Percentiles rank a stretch among this genome's conserved stretches.
Evolutionary conservation across 2,329 filamentous ascomycete genomes (phyloP).

Genomic region (Venturia carpophila): DNA sequence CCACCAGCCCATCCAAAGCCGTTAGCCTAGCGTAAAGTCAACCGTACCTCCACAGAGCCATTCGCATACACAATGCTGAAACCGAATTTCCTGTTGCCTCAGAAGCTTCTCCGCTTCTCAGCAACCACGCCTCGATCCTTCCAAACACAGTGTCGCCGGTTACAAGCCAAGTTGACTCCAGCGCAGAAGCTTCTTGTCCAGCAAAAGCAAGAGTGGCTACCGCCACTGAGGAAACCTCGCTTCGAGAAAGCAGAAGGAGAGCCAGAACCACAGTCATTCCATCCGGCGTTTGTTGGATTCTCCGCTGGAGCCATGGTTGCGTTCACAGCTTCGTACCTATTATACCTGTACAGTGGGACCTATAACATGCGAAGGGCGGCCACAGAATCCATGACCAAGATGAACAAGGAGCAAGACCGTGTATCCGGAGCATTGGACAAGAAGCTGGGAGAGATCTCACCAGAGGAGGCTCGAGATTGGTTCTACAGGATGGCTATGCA

Average conservation of each 20-base stretch:
- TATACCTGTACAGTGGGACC: slow-evolving; percentile 18
- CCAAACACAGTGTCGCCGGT: slow-evolving; percentile 12
- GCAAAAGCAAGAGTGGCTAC: not conserved
- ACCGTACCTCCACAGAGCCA: not conserved
- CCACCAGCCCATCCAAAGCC: not conserved
- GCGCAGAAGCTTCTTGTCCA: slow-evolving; percentile 6
- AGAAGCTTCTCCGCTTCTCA: not conserved
- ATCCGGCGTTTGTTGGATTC: slow-evolving; percentile 17
- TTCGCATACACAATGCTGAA: not conserved
- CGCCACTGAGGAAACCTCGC: not conserved
- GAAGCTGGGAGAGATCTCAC: slow-evolving; percentile 6
- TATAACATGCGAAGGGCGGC: slow-evolving; percentile 13
- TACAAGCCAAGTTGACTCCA: not conserved
- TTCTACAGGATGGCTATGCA: slow-evolving; percentile 14
- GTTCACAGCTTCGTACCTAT: slow-evolving; percentile 1
- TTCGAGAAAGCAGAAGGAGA: slow-evolving; percentile 1
- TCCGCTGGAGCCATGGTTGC: slow-evolving; percentile 16
- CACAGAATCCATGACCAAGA: not conserved
- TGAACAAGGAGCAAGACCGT: slow-evolving; percentile 9
- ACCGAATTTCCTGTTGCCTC: not conserved
- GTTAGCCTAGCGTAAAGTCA: not conserved
- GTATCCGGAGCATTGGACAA: slow-evolving; percentile 3
- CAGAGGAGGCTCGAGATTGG: slow-evolving; percentile 10
- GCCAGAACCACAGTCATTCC: slow-evolving; percentile 11
- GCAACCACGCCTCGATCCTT: not conserved